Conservation (phyloP, 2,329 filamentous ascomycete species). For the Phialophora chinensis region DNA sequence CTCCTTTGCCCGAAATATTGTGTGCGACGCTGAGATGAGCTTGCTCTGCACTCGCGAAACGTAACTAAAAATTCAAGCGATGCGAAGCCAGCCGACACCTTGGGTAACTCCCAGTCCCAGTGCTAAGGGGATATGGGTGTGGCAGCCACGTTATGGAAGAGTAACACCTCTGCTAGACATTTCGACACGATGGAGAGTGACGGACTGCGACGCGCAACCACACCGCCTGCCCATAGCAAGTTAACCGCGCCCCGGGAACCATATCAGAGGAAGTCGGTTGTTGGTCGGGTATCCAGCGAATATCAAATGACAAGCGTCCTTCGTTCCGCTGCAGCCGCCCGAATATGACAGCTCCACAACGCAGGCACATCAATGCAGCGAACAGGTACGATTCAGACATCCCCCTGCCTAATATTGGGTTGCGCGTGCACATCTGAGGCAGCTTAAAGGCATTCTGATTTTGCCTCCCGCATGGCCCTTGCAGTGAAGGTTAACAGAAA, state of each 20-base stretch:
- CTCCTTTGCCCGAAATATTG: not conserved
- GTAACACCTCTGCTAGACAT: not conserved
- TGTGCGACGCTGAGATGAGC: not conserved
- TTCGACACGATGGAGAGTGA: slow-evolving; percentile 1
- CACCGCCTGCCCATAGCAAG: slow-evolving; percentile 10
- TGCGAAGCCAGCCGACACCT: not conserved
- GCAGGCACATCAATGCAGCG: slow-evolving; percentile 7
- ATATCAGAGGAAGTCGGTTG: slow-evolving; percentile 9
- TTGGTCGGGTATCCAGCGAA: slow-evolving; percentile 19
- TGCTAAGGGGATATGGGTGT: not conserved
- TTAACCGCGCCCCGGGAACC: slow-evolving; percentile 16
- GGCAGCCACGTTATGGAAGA: slow-evolving; percentile 8
- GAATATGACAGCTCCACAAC: slow-evolving; percentile 26
- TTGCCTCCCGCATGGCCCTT: not conserved
- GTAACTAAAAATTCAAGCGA: not conserved
- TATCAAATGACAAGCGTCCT: slow-evolving; percentile 31
- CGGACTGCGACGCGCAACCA: slow-evolving; percentile 10
- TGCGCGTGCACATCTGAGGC: slow-evolving; percentile 5
- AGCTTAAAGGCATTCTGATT: not conserved
- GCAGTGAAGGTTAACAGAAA: not conserved
- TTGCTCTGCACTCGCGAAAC: slow-evolving; percentile 1
- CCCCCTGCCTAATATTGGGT: slow-evolving; percentile 1
- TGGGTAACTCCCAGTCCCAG: not conserved
- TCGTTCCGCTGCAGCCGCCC: slow-evolving; percentile 26
- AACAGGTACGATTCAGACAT: slow-evolving; percentile 14